Evolutionary conservation across 2,329 filamentous ascomycete species (phyloP), one percentile per base, ranked within the genome.

Genomic region (Chaetomium sp.): DNA sequence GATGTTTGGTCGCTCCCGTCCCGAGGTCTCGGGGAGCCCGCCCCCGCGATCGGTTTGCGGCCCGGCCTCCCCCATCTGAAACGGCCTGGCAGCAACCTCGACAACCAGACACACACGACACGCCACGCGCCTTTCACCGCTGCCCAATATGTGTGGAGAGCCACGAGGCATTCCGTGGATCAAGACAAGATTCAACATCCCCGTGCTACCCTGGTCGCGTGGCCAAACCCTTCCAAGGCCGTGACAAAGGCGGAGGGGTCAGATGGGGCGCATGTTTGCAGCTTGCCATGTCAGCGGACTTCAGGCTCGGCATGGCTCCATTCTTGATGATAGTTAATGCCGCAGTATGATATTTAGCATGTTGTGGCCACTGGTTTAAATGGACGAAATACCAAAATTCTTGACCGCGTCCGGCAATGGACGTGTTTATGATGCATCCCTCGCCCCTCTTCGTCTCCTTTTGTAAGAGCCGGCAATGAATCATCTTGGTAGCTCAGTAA

Each of bases 271-370:
- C 38, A 23, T 13, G 58, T 59, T 64, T 55, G 53, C 50, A 21
- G 50, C 65, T 59, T 64, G 62, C 62, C 55, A 57, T 57, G 62
- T 67, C 65, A 67, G 62, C 60, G 55, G 65, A 63, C 51, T 53
- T 47, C 27, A 5, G n/a, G 23, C 21, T 10, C 23, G 45, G 23
- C 7, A 47, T 29, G 35, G 25, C n/a, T 35, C 29, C 16, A 19
- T 45, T 45, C 16, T 45, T 45, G 7, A n/a, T n/a, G 2, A 35
- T 12, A 12, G 33, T 35, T 49, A 49, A 49, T 49, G 21, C 45
- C 45, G n/a, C 45, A 49, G n/a, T 12, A 4, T 1, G 19, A 3
- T 35, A 12, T 35, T 35, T 35, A 35, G 33, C 9, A 35, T 13
- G 6, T 6, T 3, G 38, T 45, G 38, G 2, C 38, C 2, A 16